phyloP scores from a whole-genome alignment of 306 rosid genomes.

The Acacia acuminata region DNA sequence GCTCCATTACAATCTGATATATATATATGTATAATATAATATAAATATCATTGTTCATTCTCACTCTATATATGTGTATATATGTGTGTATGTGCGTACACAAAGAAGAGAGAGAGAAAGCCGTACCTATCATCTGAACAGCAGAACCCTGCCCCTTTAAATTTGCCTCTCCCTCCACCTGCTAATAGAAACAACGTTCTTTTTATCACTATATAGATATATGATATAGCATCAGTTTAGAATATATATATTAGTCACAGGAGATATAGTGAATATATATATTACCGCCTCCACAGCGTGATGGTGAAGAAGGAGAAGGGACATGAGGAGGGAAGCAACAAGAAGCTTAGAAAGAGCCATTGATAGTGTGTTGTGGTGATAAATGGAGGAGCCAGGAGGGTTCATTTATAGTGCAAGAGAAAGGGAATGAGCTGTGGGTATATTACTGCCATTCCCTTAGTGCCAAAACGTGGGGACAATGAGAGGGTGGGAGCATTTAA shows the following conservation, averaged over 20 bases:
- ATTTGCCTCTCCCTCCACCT: conserved; percentile 19
- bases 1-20: conserved; percentile 47
- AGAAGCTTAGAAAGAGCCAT: conserved; percentile 63
- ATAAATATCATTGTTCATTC: neutral
- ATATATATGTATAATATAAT: no score
- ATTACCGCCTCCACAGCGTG: conserved; percentile 39
- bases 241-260: neutral
- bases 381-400: conserved; percentile 6
- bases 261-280: neutral
- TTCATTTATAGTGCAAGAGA: neutral
- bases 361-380: neutral
- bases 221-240: neutral
- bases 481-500: neutral
- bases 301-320: conserved; percentile 40
- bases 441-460: neutral
- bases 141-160: conserved; percentile 32
- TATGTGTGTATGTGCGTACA: neutral
- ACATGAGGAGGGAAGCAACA: conserved; percentile 45
- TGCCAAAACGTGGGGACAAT: conserved; percentile 21
- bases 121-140: conserved; percentile 36
- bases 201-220: neutral
- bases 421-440: neutral
- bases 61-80: neutral
- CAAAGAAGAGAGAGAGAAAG: neutral
- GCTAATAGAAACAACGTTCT: neutral